These are phyloP conservation scores for Zalaria obscura DNA, from an alignment of 2,329 filamentous ascomycete species.

Conservation along the genomic window DNA sequence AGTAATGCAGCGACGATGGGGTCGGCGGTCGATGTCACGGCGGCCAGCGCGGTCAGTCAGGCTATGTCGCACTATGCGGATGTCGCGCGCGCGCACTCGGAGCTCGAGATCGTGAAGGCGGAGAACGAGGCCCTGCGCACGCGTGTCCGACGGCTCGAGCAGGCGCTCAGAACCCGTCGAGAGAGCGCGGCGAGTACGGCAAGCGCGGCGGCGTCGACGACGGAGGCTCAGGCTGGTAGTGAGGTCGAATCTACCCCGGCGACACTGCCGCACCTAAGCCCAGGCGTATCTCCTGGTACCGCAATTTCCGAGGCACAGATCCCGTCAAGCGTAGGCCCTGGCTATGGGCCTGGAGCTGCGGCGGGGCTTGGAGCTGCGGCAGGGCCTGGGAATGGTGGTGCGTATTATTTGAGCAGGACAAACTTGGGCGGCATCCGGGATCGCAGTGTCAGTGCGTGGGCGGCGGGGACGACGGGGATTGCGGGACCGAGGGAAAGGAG, in stretches of 20 bases:
- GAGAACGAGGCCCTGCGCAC: constrained; percentile 34
- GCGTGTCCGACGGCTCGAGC: constrained; percentile 32
- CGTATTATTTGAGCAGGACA: not conserved
- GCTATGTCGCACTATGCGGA: constrained; percentile 21
- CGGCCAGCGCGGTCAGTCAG: not conserved
- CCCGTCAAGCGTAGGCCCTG: not conserved
- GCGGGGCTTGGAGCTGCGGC: not conserved
- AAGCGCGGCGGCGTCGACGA: not conserved
- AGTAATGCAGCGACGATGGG: too few species aligned
- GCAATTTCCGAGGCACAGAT: constrained; percentile 2
- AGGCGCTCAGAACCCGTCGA: constrained; percentile 21
- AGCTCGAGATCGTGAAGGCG: constrained; percentile 34
- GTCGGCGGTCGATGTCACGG: too few species aligned
- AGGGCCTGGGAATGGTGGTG: not conserved
- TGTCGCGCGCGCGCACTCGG: constrained; percentile 26
- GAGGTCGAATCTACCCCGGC: not conserved
- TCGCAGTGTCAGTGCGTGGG: constrained; percentile 11
- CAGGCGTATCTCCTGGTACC: not conserved
- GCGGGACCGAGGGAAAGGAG: constrained; percentile 19
- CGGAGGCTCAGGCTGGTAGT: not conserved
- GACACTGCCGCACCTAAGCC: constrained; percentile 1
- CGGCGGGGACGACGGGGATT: constrained; percentile 15
- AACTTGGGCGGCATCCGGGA: not conserved
- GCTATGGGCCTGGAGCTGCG: not conserved
- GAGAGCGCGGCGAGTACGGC: constrained; percentile 15